A percentile compares a stretch with the other conserved stretches of the same genome.
Conservation (phyloP, 164 flowering plant genomes). For the Sedum album region DNA sequence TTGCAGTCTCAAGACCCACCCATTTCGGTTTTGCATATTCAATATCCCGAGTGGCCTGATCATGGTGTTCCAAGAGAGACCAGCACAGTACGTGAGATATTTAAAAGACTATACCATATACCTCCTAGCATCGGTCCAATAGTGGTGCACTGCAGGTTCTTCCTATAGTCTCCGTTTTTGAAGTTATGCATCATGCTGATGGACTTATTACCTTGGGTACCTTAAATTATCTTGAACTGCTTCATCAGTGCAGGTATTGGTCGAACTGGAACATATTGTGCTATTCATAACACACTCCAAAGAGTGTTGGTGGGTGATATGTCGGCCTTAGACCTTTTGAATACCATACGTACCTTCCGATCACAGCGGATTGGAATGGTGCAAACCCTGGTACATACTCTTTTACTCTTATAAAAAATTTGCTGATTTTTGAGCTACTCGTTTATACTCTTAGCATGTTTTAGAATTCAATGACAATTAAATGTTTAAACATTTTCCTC, state of each 20-base stretch:
- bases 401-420: not conserved
- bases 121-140: conserved; percentile 76
- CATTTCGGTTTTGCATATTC: conserved; percentile 68
- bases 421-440: not conserved
- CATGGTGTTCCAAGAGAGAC: conserved; percentile 87
- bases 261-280: conserved; percentile 88
- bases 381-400: conserved; percentile 64
- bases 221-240: conserved; percentile 17
- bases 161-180: not conserved
- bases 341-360: conserved; percentile 58
- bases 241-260: conserved; percentile 94
- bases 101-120: conserved; percentile 44
- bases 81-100: conserved; percentile 68
- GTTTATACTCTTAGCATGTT: not conserved
- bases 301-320: conserved; percentile 85
- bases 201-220: not conserved
- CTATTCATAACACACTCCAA: conserved; percentile 78
- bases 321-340: conserved; percentile 71
- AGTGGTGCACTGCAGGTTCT: conserved; percentile 97
- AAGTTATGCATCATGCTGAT: not conserved
- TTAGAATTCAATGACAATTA: not conserved
- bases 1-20: conserved; percentile 71
- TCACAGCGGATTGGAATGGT: conserved; percentile 96
- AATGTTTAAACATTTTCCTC: not conserved
- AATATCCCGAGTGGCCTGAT: conserved; percentile 97